phyloP scores from a whole-genome alignment of 2,329 filamentous ascomycete species.

The Achaetomium macrosporum region DNA sequence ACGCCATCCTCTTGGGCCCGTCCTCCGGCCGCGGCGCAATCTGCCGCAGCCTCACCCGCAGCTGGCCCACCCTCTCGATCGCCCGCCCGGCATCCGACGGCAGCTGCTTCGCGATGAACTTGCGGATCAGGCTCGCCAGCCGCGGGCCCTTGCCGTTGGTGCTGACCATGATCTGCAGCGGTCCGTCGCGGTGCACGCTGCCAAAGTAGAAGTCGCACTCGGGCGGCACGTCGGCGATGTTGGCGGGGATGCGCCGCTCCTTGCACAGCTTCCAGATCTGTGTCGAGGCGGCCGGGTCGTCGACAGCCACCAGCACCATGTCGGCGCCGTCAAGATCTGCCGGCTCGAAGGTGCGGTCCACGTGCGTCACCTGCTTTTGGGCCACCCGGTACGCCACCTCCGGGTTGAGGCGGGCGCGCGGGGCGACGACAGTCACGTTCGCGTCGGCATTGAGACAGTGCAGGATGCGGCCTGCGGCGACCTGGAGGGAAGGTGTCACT shows the following conservation, averaged over 20 bases:
- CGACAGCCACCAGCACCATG: slow-evolving; percentile 90
- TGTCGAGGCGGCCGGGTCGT: slow-evolving; percentile 86
- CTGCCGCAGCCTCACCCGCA: slow-evolving; percentile 73
- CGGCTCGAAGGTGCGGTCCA: slow-evolving; percentile 79
- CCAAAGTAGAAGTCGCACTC: slow-evolving; percentile 99
- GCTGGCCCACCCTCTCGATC: slow-evolving; percentile 73
- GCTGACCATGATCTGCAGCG: slow-evolving; percentile 96
- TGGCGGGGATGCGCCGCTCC: slow-evolving; percentile 74
- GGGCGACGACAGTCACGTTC: slow-evolving; percentile 78
- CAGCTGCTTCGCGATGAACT: slow-evolving; percentile 70
- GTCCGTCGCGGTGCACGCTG: slow-evolving; percentile 88
- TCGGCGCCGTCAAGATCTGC: slow-evolving; percentile 74
- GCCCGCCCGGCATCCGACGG: slow-evolving; percentile 78
- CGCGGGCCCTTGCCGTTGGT: slow-evolving; percentile 96
- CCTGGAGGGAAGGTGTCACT: slow-evolving; percentile 47
- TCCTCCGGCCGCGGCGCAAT: slow-evolving; percentile 67
- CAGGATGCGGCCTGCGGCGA: slow-evolving; percentile 89
- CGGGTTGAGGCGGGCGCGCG: slow-evolving; percentile 71
- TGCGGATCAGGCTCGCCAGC: slow-evolving; percentile 77
- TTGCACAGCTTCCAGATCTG: slow-evolving; percentile 93
- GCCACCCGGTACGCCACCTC: slow-evolving; percentile 81
- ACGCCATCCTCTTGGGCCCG: slow-evolving; percentile 83
- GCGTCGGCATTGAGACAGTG: slow-evolving; percentile 95
- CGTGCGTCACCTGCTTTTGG: slow-evolving; percentile 67
- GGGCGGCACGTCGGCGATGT: slow-evolving; percentile 92